Evolutionary conservation across 805 yeast genomes (phyloP).

Genomic region (Zygoascus flipseniorum): DNA sequence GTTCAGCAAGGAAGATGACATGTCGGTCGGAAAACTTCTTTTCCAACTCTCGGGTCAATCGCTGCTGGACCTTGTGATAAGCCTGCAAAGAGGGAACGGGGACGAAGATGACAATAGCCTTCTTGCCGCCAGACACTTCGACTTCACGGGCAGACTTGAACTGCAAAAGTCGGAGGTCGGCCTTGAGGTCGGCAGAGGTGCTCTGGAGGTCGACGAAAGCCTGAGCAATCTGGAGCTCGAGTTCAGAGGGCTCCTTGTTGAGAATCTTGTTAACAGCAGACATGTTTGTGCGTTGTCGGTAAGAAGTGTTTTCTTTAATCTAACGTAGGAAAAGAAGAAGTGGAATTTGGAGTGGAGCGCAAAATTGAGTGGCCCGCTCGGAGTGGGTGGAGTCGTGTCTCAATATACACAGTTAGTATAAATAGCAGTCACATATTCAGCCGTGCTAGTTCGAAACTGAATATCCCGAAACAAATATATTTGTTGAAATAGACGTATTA

Average conservation of each 20-base stretch:
- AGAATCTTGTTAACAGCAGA: constrained; percentile 96
- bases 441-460: no score
- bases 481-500: no score
- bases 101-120: constrained; percentile 95
- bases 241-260: constrained; percentile 92
- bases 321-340: background rate
- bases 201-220: constrained; percentile 94
- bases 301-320: background rate
- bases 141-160: constrained; percentile 98
- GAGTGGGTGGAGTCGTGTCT: background rate
- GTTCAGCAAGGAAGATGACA: constrained; percentile 98
- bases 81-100: constrained; percentile 98
- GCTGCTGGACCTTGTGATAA: constrained; percentile 90
- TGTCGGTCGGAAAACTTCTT: constrained; percentile 99
- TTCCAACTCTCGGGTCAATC: constrained; percentile 97
- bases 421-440: background rate
- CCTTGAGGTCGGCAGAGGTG: constrained; percentile 90
- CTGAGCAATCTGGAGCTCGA: constrained; percentile 99
- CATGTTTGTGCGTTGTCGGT: constrained; percentile 39
- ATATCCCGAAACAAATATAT: no score
- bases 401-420: background rate
- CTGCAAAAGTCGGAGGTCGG: constrained; percentile 97
- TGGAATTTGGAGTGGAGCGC: background rate
- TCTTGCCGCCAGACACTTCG: constrained; percentile 96
- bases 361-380: constrained; percentile 3